These are phyloP conservation scores for Annona cherimola DNA, from an alignment of 164 flowering plant species.

Conservation along the genomic window DNA sequence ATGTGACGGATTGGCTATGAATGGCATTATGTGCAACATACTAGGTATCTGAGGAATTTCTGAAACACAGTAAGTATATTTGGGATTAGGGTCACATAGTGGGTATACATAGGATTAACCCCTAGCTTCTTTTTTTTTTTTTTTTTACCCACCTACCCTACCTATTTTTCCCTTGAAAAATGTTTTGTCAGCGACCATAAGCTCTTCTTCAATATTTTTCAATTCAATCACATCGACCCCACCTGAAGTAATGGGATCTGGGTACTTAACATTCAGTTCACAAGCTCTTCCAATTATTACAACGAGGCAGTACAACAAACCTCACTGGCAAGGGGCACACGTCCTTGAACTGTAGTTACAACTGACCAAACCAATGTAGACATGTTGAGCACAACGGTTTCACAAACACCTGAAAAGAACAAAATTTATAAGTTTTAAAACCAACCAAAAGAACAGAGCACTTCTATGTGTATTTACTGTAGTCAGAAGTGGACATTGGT, in stretches of 20 bases:
- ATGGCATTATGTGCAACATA: no score
- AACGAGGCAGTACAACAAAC: conserved; percentile 26
- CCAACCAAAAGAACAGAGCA: neutral
- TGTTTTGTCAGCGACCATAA: no score
- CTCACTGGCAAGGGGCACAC: conserved; percentile 97
- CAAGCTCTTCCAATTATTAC: neutral
- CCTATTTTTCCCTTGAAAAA: no score
- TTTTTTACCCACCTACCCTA: no score
- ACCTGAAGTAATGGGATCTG: neutral
- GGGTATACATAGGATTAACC: no score
- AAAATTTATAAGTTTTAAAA: neutral
- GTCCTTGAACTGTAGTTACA: conserved; percentile 83
- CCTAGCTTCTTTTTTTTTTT: no score
- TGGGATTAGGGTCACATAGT: no score
- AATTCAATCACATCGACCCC: neutral
- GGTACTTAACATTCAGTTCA: neutral
- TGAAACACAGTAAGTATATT: no score
- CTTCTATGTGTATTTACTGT: neutral
- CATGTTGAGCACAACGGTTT: conserved; percentile 92
- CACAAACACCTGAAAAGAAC: conserved; percentile 67
- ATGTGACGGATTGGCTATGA: no score
- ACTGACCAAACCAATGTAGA: conserved; percentile 92
- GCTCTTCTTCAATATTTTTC: neutral
- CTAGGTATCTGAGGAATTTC: no score
- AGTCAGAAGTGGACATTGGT: neutral